These are phyloP conservation scores for Eutypa lata DNA, from an alignment of 2,329 filamentous ascomycete genomes.

Conservation along the genomic window DNA sequence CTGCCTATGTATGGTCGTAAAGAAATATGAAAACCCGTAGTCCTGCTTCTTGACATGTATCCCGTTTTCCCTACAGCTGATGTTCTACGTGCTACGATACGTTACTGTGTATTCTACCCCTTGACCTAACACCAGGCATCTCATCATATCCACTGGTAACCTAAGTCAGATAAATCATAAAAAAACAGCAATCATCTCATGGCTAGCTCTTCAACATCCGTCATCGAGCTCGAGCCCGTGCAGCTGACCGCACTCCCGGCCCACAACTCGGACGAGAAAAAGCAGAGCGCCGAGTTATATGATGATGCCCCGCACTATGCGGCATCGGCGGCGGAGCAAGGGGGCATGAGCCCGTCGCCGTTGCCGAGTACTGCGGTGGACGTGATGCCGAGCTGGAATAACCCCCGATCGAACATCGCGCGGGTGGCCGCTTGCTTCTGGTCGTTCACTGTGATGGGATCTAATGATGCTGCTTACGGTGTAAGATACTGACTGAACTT, in stretches of 20 bases:
- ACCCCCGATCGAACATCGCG: constrained; percentile 44
- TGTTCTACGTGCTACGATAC: too few species aligned
- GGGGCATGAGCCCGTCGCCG: constrained; percentile 9
- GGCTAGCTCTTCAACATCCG: background rate
- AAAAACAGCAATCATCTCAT: background rate
- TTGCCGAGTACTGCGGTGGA: constrained; percentile 16
- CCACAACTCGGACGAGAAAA: background rate
- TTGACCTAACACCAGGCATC: too few species aligned
- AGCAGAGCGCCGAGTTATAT: background rate
- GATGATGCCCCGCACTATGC: background rate
- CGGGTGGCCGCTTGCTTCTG: constrained; percentile 53
- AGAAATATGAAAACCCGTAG: too few species aligned
- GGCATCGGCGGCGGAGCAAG: background rate
- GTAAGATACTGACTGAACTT: constrained; percentile 34
- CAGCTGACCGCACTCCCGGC: background rate
- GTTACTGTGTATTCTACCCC: too few species aligned
- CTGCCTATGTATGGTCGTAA: too few species aligned
- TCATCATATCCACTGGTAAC: too few species aligned
- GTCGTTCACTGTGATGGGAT: constrained; percentile 55
- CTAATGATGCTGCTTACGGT: constrained; percentile 57
- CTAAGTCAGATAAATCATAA: too few species aligned
- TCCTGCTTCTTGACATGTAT: too few species aligned
- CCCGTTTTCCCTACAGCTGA: too few species aligned
- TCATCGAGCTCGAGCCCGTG: background rate
- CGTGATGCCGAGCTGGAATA: constrained; percentile 46